Base-by-base conservation (phyloP, 495 filamentous ascomycete species). In the Penicillium odoratum region DNA sequence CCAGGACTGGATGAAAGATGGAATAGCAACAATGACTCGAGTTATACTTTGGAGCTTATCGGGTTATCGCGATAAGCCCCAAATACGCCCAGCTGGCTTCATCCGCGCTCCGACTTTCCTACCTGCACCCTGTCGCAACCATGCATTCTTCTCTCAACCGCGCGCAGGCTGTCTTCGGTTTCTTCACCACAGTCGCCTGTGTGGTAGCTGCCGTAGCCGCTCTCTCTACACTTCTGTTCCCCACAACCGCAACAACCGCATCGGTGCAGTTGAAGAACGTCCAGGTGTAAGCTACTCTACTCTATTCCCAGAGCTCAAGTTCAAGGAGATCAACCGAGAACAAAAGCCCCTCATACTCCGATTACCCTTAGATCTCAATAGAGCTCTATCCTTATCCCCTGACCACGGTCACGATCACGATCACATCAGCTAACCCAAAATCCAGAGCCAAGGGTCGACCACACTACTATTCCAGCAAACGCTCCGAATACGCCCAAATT, bases 111-210 rank as follows among this genome's bases (percentile, higher is more conserved):
- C 51, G 43, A 13, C 42, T 33, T 21, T 34, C n/a, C 33, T 47
- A 54, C 25, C 31, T 16, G 21, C 42, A 29, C 31, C 43, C 56
- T 31, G 46, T 48, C 46, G 25, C 46, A 48, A 46, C 38, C 36
- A 98, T 98, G 94, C 89, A 98, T 74, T 93, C 92, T 64, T 82
- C 87, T 21, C 70, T 93, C 30, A 90, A 88, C 38, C 88, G 94
- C 58, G 71, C 84, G 55, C 94, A 98, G 74, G 92, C 92, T 77
- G 87, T 93, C 62, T 98, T 98, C 73, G 92, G 93, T 69, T 96
- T 95, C 85, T 97, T 98, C 81, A 97, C 93, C 29, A 94, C 92
- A 33, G 93, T 97, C 55, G 87, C 89, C 33, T 93, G 94, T 69
- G 81, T 83, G 57, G 86, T 96, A 28, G 92, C 87, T 42, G 81